phyloP scores from a whole-genome alignment of 148 eudicot species.

The Talinum fruticosum region DNA sequence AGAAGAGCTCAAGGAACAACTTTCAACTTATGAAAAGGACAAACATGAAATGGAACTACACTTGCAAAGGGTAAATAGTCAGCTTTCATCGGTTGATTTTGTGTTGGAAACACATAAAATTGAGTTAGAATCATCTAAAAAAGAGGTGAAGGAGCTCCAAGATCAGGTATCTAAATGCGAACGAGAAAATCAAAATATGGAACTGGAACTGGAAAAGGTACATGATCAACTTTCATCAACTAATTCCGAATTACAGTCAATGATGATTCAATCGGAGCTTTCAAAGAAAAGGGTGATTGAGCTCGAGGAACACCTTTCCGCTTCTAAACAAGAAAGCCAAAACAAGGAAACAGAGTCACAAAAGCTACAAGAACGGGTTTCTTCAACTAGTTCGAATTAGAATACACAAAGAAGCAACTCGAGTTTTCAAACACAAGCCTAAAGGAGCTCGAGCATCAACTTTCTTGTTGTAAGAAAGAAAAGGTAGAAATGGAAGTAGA shows the following conservation, averaged over 20 bases:
- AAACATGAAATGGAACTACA: conserved; percentile 11
- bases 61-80: conserved; percentile 10
- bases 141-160: conserved; percentile 9
- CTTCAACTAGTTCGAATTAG: conserved; percentile 5
- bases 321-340: conserved; percentile 3
- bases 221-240: neutral
- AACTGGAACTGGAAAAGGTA: neutral
- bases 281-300: conserved; percentile 10
- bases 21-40: neutral
- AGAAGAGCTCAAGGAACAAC: conserved; percentile 7
- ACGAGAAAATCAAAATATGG: neutral
- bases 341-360: conserved; percentile 6
- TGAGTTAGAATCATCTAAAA: conserved; percentile 18
- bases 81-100: conserved; percentile 5
- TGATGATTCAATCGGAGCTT: neutral
- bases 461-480: conserved; percentile 17
- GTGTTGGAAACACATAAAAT: neutral
- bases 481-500: conserved; percentile 13
- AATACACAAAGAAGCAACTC: conserved; percentile 13
- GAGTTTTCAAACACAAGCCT: conserved; percentile 12
- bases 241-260: neutral
- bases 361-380: conserved; percentile 10
- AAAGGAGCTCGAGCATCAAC: conserved; percentile 16
- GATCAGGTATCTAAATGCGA: conserved; percentile 7
- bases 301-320: conserved; percentile 20